Base-by-base conservation (phyloP, 768 basidiomycete genomes). In the Hericium erinaceus region DNA sequence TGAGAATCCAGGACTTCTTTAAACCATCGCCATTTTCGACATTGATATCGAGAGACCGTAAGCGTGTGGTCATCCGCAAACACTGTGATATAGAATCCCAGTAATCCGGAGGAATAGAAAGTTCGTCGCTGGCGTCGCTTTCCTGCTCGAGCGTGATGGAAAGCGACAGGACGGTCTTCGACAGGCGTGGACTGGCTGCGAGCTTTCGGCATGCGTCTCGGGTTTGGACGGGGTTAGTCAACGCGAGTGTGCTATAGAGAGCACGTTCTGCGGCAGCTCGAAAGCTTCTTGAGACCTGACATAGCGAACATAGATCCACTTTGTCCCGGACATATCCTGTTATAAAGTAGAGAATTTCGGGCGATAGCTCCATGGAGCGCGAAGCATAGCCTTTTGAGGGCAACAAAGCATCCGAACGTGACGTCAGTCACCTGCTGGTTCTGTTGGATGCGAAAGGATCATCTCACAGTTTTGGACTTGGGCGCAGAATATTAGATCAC, bases 341-440 rank as follows among this genome's bases (percentile, higher is more conserved):
- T 65, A 87, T 79, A 64, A 75, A 75, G 70, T 75, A 77, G 72
- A 79, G 82, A 54, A 74, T 75, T 74, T 84, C 83, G 68, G 75
- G 70, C 59, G 83, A 80, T 60, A 83, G 66, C 65, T 79, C 80
- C 85, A 84, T 84, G 33, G 18, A 48, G 44, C 41, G 50, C 33
- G n/a, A 41, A 22, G 33, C 57, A 61, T 61, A 54, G 51, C 40
- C 33, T 33, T 33, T 33, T 33, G 33, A 33, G 33, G 33, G 33
- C 33, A 1, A 33, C n/a, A 33, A 33, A 33, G 33, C 8, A 33
- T 33, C 33, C 33, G 33, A 33, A 33, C 26, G 26, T 26, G 26
- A 26, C 26, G 9, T 33, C 33, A 33, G 33, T 8, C 33, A 33
- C 9, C 9, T 33, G 33, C 7, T 33, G 1, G 5, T 33, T 33